Evolutionary conservation across 257 asterid species (phyloP), one percentile per base, ranked within the genome.

Genomic region (Ilex aquifolium): DNA sequence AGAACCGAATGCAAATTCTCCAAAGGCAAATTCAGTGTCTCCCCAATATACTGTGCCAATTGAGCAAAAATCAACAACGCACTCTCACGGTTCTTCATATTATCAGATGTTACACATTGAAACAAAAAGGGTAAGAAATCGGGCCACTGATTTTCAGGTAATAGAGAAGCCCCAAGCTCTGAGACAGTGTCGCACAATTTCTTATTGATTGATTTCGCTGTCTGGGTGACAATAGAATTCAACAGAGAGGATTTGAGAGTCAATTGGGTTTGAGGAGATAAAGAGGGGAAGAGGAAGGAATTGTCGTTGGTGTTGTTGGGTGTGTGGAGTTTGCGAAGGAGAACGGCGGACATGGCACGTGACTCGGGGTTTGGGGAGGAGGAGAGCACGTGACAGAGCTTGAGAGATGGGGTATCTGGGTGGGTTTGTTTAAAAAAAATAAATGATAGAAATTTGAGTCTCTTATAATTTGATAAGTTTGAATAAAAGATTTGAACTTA

Each of bases 141-240:
- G 2, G 94, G 94, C 99, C 99, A 93, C 67, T 81, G 83, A 57
- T 82, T 84, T 2, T 90, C 96, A 0, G 92, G 95, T n/a, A 93
- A 51, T 54, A 90, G 82, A 8, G 93, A 83, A 0, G 99, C 90
- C 1, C 97, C 97, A 0, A 93, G 85, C 77, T 93, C 95, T 0
- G 99, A 93, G 1, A 93, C 70, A 11, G 95, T 87, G 53, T 93
- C 99, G 39, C 99, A 93, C 0, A 93, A 79, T 82, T 93, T 93
- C 72, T 77, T 87, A 0, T 69, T 72, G 5, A 81, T 76, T 0
- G 95, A 75, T 73, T 84, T 88, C 2, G 78, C 55, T 50, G 83
- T 85, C 79, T 91, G 96, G 17, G 64, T 77, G 71, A 88, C 96
- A 61, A 91, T 74, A 6, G 85, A 80, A 0, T 81, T 32, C 1